These are phyloP conservation scores for Rhodotorula toruloides DNA, from an alignment of 768 basidiomycete genomes.

Conservation along the genomic window DNA sequence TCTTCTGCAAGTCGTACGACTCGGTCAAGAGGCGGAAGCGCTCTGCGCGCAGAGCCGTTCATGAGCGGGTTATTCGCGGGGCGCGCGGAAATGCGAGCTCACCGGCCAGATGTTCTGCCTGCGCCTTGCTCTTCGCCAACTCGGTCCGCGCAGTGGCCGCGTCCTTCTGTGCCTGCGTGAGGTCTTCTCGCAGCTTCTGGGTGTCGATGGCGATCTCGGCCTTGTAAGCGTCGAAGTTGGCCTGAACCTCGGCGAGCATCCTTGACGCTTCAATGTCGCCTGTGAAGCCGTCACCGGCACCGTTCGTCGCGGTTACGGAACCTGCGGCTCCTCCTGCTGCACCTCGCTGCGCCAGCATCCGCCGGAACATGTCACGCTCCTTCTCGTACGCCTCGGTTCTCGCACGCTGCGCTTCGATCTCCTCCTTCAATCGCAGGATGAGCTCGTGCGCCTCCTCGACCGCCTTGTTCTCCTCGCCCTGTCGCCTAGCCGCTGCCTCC, in stretches of 20 bases:
- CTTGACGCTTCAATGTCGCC: constrained; percentile 51
- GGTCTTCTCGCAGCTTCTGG: constrained; percentile 65
- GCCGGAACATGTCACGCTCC: constrained; percentile 78
- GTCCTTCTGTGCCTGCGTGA: constrained; percentile 62
- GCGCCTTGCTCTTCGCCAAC: constrained; percentile 77
- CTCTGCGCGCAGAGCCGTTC: constrained; percentile 34
- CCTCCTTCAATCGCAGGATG: constrained; percentile 68
- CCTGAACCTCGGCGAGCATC: constrained; percentile 68
- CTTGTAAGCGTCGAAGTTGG: constrained; percentile 73
- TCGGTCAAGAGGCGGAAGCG: constrained; percentile 55
- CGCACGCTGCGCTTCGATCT: constrained; percentile 73
- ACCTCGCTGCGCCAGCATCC: constrained; percentile 59
- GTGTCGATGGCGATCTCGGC: constrained; percentile 76
- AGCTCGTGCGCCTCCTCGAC: constrained; percentile 82
- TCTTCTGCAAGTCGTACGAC: constrained; percentile 58
- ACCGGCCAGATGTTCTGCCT: constrained; percentile 73
- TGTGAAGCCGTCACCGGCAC: background rate
- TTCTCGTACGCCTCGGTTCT: constrained; percentile 74
- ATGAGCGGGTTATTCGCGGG: background rate
- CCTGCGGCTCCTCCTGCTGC: constrained; percentile 45
- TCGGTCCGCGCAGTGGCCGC: constrained; percentile 60
- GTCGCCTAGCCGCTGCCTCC: constrained; percentile 51
- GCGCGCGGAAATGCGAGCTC: constrained; percentile 37
- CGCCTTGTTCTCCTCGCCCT: constrained; percentile 54
- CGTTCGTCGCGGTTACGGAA: constrained; percentile 1